Evolutionary conservation across 306 rosid genomes (phyloP), one percentile per base, ranked within the genome.

Genomic region (Castanea sativa): DNA sequence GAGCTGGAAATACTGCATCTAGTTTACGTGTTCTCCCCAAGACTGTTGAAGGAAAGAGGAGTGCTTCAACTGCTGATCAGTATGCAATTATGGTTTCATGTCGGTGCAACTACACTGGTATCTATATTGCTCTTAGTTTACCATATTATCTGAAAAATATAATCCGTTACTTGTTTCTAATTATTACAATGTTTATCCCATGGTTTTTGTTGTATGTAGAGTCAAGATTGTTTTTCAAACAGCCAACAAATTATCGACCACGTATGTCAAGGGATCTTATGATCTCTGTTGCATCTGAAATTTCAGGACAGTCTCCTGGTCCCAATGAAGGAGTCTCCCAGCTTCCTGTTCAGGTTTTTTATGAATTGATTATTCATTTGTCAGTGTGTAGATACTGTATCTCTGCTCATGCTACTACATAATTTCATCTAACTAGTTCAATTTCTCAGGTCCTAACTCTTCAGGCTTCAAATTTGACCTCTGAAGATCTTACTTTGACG

Each of bases 401-500:
- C 51, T 57, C 32, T 73, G 35, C 67, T 51, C 73, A 74, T 14
- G 67, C 38, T 38, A 71, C 56, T 25, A 35, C 59, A 78, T 73
- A 57, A 70, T 82, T 55, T 85, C 70, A 76, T 51, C 76, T 68
- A 10, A 69, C 82, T 76, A 35, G 49, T 84, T 86, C 82, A 74
- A 83, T 81, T 87, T 86, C 71, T 78, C 94, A 96, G 99, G 94
- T 93, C 74, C 83, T 96, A 83, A 93, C 98, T 69, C 94, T 96
- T 79, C 96, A 96, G 90, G 98, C 91, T 77, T 91, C 99, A 82
- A 96, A 96, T 87, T 84, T 96, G 88, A 96, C 97, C 64, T 84
- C 92, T 21, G 94, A 91, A 85, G 97, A 91, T 89, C 92, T 93
- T 75, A 91, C 90, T 80, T 82, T 93, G 82, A 96, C 97, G 23